These are phyloP conservation scores for Candida sp. DNA, from an alignment of 1,139 yeast species.

Conservation along the genomic window DNA sequence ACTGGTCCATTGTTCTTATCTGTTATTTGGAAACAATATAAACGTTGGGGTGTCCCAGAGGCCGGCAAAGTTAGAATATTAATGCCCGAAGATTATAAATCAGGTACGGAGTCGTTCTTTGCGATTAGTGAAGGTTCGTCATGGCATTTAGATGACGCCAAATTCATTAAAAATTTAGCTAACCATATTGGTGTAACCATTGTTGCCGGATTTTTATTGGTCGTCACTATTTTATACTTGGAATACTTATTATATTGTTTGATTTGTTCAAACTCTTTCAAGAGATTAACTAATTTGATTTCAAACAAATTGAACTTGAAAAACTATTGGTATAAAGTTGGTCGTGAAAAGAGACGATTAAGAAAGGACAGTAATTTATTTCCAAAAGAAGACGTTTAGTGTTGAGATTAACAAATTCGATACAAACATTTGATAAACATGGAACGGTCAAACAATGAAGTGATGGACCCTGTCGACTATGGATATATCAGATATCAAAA, in stretches of 20 bases:
- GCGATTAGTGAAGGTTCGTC: slow-evolving; percentile 76
- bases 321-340: slow-evolving; percentile 4
- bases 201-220: slow-evolving; percentile 61
- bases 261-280: slow-evolving; percentile 30
- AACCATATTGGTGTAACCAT: slow-evolving; percentile 70
- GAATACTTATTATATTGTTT: slow-evolving; percentile 63
- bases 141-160: slow-evolving; percentile 88
- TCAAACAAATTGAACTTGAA: slow-evolving; percentile 7
- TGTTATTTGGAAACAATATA: slow-evolving; percentile 84
- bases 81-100: slow-evolving; percentile 70
- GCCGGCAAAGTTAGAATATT: slow-evolving; percentile 63
- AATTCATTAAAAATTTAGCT: slow-evolving; percentile 66
- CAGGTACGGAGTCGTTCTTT: slow-evolving; percentile 58
- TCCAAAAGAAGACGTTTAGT: background rate
- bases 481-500: too few species aligned
- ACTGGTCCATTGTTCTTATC: slow-evolving; percentile 91
- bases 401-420: too few species aligned
- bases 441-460: too few species aligned
- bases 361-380: slow-evolving; percentile 54
- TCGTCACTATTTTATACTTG: slow-evolving; percentile 49
- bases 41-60: slow-evolving; percentile 71
- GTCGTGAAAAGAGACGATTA: slow-evolving; percentile 31
- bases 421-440: too few species aligned
- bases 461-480: too few species aligned
- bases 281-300: slow-evolving; percentile 16